These are phyloP conservation scores for Hyphodiscus sp. DNA, from an alignment of 2,329 filamentous ascomycete genomes.

Conservation along the genomic window DNA sequence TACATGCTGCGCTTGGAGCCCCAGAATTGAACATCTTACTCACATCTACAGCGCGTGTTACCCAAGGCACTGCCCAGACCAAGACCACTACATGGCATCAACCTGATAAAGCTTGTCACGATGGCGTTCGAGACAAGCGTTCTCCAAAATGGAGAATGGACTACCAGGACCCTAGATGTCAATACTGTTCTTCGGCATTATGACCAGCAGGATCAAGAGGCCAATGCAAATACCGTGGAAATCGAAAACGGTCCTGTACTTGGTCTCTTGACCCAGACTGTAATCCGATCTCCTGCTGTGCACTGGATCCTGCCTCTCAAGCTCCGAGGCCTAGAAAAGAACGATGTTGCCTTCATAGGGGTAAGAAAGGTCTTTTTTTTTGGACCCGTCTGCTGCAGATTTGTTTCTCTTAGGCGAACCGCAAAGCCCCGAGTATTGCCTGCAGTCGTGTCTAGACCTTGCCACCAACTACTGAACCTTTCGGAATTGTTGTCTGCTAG, in stretches of 20 bases:
- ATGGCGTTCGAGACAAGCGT: constrained; percentile 28
- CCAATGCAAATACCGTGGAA: constrained; percentile 27
- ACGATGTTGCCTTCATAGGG: constrained; percentile 83
- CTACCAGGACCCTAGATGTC: constrained; percentile 32
- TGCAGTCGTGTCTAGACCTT: background rate
- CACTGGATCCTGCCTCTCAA: constrained; percentile 76
- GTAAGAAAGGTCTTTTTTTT: constrained; percentile 41
- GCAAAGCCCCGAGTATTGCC: background rate
- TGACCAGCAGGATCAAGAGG: constrained; percentile 28
- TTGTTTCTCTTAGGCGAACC: background rate
- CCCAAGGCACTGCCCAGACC: background rate
- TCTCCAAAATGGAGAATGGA: constrained; percentile 31
- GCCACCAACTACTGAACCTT: background rate
- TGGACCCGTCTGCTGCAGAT: background rate
- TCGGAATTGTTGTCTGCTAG: background rate
- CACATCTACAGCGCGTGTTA: background rate
- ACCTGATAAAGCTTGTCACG: constrained; percentile 5
- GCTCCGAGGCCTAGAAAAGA: constrained; percentile 60
- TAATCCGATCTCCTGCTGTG: constrained; percentile 68
- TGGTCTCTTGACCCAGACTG: constrained; percentile 72
- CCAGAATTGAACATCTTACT: background rate
- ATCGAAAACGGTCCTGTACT: constrained; percentile 42
- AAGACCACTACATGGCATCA: constrained; percentile 6
- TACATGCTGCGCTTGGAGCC: background rate
- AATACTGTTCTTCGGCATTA: constrained; percentile 36